Percentiles rank a stretch among this genome's conserved stretches.
Evolutionary conservation across 805 yeast genomes (phyloP).

Genomic region (Hanseniaspora vineae): DNA sequence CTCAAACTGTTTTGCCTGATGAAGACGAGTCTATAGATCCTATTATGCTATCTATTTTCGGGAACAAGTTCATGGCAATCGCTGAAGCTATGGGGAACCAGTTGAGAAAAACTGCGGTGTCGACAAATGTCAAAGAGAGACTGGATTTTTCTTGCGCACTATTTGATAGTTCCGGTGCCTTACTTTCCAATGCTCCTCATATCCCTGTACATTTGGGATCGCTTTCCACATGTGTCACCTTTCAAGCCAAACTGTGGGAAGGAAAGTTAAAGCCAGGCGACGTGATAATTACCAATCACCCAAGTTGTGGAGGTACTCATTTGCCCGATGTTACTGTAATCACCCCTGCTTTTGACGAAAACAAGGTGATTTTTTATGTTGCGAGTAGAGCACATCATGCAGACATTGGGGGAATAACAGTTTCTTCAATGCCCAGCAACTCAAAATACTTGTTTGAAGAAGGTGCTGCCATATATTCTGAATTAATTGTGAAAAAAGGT

Average conservation of each 20-base stretch:
- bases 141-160: conserved; percentile 78
- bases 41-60: conserved; percentile 59
- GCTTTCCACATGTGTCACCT: conserved; percentile 67
- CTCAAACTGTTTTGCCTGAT: conserved; percentile 6
- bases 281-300: conserved; percentile 67
- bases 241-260: conserved; percentile 53
- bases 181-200: conserved; percentile 82
- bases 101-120: conserved; percentile 64
- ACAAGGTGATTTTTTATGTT: conserved; percentile 59
- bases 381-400: conserved; percentile 96
- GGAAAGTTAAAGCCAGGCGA: conserved; percentile 59
- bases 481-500: conserved; percentile 58
- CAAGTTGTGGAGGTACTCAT: conserved; percentile 78
- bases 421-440: conserved; percentile 93
- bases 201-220: conserved; percentile 81
- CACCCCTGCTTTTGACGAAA: conserved; percentile 69
- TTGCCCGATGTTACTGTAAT: conserved; percentile 85
- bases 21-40: conserved; percentile 41
- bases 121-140: conserved; percentile 75
- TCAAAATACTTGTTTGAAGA: conserved; percentile 78
- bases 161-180: conserved; percentile 61
- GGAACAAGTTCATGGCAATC: conserved; percentile 78
- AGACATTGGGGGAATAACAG: conserved; percentile 84
- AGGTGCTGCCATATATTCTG: conserved; percentile 80
- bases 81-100: conserved; percentile 86